A percentile compares a stretch with the other conserved stretches of the same genome.
Conservation (phyloP, 768 basidiomycete species). For the Russula compacta region DNA sequence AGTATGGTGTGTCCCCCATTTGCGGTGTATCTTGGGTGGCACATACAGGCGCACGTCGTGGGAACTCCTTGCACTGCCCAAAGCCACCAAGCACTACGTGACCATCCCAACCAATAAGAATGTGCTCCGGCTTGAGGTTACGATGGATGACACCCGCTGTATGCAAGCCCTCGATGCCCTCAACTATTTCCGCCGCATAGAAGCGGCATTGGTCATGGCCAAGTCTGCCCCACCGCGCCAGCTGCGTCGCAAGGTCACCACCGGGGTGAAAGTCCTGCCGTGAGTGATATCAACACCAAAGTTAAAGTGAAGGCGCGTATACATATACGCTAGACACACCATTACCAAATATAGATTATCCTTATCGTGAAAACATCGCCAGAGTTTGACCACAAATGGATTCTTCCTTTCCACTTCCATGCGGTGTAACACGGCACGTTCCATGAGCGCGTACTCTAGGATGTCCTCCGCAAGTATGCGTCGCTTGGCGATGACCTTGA, state of each 20-base stretch:
- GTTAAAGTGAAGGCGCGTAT: neutral
- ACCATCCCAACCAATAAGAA: conserved; percentile 87
- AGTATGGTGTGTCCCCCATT: conserved; percentile 49
- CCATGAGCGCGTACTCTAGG: conserved; percentile 91
- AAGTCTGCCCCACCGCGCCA: conserved; percentile 89
- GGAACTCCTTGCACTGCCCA: conserved; percentile 88
- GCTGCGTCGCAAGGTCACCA: conserved; percentile 94
- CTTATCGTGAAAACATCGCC: conserved; percentile 97
- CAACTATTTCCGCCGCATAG: conserved; percentile 97
- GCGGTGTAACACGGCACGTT: conserved; percentile 88
- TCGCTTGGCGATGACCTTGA: conserved; percentile 97
- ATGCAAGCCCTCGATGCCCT: conserved; percentile 92
- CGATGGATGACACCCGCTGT: conserved; percentile 94
- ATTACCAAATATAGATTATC: conserved; percentile 96
- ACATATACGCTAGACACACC: conserved; percentile 36
- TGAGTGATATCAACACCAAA: neutral
- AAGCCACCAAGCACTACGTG: conserved; percentile 98
- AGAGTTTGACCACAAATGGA: conserved; percentile 91
- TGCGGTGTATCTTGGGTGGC: conserved; percentile 42
- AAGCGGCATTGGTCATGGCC: conserved; percentile 95
- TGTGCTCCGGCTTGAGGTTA: conserved; percentile 95
- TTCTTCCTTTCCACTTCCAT: conserved; percentile 86
- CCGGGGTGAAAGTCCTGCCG: conserved; percentile 86
- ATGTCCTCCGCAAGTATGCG: conserved; percentile 91
- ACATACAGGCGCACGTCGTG: conserved; percentile 35